Base-by-base conservation (phyloP, 2,329 filamentous ascomycete species). In the Pleurostoma richardsiae region DNA sequence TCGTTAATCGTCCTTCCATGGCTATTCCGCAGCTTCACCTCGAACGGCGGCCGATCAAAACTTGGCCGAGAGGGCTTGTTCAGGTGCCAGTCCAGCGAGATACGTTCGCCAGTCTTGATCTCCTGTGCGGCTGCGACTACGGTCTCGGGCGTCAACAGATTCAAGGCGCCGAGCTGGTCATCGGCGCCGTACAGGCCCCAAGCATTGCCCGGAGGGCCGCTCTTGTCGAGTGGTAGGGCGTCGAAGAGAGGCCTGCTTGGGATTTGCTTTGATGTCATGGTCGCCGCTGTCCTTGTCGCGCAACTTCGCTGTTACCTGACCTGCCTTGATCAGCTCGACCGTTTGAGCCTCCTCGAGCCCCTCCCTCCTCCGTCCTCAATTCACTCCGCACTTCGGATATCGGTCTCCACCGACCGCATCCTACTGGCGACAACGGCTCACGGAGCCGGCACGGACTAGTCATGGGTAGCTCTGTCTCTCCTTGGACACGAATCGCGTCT, bases 121-220 rank as follows among this genome's bases (percentile, higher is more conserved):
- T 27, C 40, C 41, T 46, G 50, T 6, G 49, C 45, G 1, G 49
- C 45, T 4, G 47, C 51, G 6, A 52, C 52, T 1, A 52, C 40
- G 6, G 46, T 36, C n/a, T 49, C 52, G 5, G 50, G 49, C 5
- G 55, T 56, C 29, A 59, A 51, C 52, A 53, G 42, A 42, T 59
- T 59, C 36, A 59, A 48, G 6, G 52, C 45, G 2, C 55, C 56
- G 10, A 49, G 40, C 10, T 39, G 38, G n/a, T 49, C 47, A 6
- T 43, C 40, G 2, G 10, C 29, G 6, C 47, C 47, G 40, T 45
- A 49, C 5, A 49, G 29, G 1, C 47, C 47, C 44, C 47, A 49
- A 10, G 47, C 47, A 36, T 36, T 36, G n/a, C 33, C 33, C 19
- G 44, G 44, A 10, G 42, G 42, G n/a, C 42, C 42, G 10, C 19